Base-by-base conservation (phyloP, 371 early-diverging fungal genomes). In the Catenaria anguillulae region DNA sequence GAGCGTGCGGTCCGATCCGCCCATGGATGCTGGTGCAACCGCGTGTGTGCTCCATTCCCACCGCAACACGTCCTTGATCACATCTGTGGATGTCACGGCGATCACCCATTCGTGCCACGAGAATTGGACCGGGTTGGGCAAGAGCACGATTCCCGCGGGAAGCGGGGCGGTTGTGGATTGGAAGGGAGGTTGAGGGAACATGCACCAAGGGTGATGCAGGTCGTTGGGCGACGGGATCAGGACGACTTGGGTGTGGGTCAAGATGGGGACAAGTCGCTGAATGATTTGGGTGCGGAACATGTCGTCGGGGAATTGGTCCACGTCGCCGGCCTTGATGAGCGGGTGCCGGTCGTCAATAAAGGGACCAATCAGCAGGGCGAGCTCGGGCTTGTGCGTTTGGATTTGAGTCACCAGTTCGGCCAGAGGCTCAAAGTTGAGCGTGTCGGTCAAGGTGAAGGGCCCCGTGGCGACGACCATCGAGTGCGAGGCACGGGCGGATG, bases 171-270 rank as follows among this genome's bases (percentile, higher is more conserved):
- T 40, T 5, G 10, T 17, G 10, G 40, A 40, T 3, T 12, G 19
- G 1, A 90, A 70, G 23, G 82, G 78, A 17, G 95, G 92, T 67
- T 93, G 93, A 19, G 95, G 95, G 63, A 89, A 85, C 33, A 81
- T 75, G 3, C 77, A 70, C 65, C 80, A 86, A n/a, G 81, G 77
- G 26, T 82, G 81, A 56, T 79, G 73, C 19, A 86, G 66, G 63
- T 93, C 93, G 56, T 83, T 74, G 2, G 80, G 70, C 58, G 86
- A 84, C 1, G 93, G 93, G 24, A 92, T 73, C 31, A 93, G 46
- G 56, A 88, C 64, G 23, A 88, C 71, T 2, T 70, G 66, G 26
- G 66, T 15, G 77, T 74, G 0, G 66, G 58, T 12, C 73, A 67
- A 29, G 65, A 63, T 4, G 86, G 62, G 26, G 74, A 74, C 1